Evolutionary conservation across 176 grass and related monocot species (phyloP).

Genomic region (Musa acuminata): DNA sequence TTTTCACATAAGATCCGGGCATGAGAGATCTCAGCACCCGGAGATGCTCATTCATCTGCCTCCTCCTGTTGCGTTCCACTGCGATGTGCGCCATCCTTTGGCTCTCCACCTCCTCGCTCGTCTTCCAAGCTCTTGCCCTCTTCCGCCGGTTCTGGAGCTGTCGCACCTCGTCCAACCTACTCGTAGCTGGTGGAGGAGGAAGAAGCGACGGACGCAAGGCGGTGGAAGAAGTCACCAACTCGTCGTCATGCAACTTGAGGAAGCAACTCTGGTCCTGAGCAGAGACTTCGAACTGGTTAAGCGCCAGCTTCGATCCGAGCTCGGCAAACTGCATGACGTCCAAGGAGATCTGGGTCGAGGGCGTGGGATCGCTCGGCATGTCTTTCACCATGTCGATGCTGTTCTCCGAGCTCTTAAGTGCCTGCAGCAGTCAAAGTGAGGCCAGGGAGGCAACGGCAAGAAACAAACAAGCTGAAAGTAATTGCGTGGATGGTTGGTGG

Average conservation of each 20-base stretch:
- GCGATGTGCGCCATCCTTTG: conserved; percentile 10
- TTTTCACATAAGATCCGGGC: neutral
- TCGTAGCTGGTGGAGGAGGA: neutral
- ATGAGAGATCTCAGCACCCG: conserved; percentile 3
- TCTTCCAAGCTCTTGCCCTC: conserved; percentile 24
- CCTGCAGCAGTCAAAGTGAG: neutral
- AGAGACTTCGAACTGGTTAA: conserved; percentile 31
- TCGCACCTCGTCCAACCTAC: neutral
- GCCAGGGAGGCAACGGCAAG: neutral
- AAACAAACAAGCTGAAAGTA: neutral
- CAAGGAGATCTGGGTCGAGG: conserved; percentile 32
- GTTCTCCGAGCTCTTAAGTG: neutral
- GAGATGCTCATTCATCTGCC: conserved; percentile 14
- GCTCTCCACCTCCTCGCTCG: conserved; percentile 12
- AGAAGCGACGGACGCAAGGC: neutral
- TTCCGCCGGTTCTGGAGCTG: conserved; percentile 38
- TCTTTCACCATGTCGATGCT: conserved; percentile 63
- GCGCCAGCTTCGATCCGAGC: conserved; percentile 74
- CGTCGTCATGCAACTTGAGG: conserved; percentile 34
- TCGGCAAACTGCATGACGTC: conserved; percentile 84
- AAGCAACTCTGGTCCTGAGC: conserved; percentile 34
- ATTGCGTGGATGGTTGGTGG: neutral
- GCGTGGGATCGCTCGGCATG: conserved; percentile 48
- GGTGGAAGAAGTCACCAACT: neutral
- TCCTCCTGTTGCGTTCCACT: conserved; percentile 8